These are phyloP conservation scores for Aspergillus sp. DNA, from an alignment of 2,329 filamentous ascomycete species.

Conservation along the genomic window DNA sequence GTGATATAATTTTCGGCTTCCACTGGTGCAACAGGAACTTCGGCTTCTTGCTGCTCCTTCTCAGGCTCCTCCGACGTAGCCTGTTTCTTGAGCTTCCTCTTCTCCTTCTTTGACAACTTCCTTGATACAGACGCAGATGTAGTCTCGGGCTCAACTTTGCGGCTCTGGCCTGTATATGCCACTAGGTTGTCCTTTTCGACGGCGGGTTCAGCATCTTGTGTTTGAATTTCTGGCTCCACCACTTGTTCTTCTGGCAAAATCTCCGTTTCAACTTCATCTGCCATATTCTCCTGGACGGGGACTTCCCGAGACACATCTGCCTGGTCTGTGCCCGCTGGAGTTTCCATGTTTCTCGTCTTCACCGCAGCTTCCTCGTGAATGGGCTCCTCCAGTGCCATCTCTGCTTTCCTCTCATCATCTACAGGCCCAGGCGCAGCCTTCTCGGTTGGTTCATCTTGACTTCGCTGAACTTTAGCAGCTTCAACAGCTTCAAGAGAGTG, in stretches of 20 bases:
- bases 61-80: constrained; percentile 9
- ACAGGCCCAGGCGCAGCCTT: not conserved
- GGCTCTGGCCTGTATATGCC: not conserved
- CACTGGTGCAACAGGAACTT: not conserved
- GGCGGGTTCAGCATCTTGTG: not conserved
- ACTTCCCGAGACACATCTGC: not conserved
- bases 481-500: not conserved
- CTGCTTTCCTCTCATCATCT: not conserved
- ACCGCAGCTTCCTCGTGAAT: not conserved
- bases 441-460: constrained; percentile 6
- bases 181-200: not conserved
- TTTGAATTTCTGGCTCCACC: not conserved
- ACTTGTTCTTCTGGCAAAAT: not conserved
- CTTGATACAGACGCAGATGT: constrained; percentile 15
- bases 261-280: not conserved
- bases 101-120: constrained; percentile 39
- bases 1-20: constrained; percentile 2
- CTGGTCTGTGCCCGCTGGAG: not conserved
- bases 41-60: constrained; percentile 8
- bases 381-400: not conserved
- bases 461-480: not conserved
- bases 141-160: constrained; percentile 1
- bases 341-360: not conserved
- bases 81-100: constrained; percentile 33
- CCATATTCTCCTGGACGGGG: not conserved